Conservation (phyloP, 305 asterid species). For the Fraxinus sp. region DNA sequence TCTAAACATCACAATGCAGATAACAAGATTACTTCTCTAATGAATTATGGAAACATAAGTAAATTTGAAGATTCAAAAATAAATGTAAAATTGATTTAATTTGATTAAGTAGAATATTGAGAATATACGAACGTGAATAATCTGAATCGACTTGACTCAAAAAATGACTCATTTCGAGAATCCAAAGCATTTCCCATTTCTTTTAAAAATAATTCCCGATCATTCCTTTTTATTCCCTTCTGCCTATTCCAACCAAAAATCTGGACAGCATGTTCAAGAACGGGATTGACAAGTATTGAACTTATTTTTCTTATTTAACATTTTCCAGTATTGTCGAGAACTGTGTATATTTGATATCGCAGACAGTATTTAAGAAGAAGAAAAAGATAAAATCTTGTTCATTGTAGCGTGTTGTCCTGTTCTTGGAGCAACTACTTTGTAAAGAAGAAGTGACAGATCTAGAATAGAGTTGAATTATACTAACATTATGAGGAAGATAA, state of each 20-base stretch:
- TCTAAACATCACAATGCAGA: slow-evolving; percentile 37
- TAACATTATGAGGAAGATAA: slow-evolving; percentile 77
- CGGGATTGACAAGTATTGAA: neutral
- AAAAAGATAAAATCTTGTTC: neutral
- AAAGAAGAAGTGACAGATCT: neutral
- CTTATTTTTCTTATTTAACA: neutral
- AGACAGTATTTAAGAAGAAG: neutral
- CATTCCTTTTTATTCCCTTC: neutral
- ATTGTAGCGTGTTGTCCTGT: neutral
- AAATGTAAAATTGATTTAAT: neutral
- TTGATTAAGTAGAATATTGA: neutral
- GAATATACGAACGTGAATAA: neutral
- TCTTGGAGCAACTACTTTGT: neutral
- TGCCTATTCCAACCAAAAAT: neutral
- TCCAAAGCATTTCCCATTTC: neutral
- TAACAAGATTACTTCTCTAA: neutral
- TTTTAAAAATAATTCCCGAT: neutral
- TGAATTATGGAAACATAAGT: neutral
- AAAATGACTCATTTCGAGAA: neutral
- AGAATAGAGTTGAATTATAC: slow-evolving; percentile 11
- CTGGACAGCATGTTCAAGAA: neutral
- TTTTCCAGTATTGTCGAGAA: neutral
- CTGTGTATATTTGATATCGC: neutral
- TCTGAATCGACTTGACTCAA: neutral
- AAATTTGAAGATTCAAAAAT: neutral